A percentile compares a stretch with the other conserved stretches of the same genome.
phyloP scores from a whole-genome alignment of 441 rosid genomes.

The Jatropha multifida region DNA sequence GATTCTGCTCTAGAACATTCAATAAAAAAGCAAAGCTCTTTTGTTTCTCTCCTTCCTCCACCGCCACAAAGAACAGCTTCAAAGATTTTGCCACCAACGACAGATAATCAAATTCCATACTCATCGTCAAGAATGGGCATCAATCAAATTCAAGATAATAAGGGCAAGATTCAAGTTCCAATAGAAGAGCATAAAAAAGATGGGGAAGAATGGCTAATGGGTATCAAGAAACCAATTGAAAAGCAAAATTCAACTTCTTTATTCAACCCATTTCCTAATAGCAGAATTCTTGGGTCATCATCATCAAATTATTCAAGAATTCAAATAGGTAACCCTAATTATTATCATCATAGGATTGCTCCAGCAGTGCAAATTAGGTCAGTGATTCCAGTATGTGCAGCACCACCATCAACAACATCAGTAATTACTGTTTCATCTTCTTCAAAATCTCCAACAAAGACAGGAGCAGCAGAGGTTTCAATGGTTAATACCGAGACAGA shows the following conservation, averaged over 20 bases:
- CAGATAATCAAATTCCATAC: conserved; percentile 12
- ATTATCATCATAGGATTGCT: conserved; percentile 41
- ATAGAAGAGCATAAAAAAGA: conserved; percentile 37
- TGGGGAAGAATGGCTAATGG: conserved; percentile 42
- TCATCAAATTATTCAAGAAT: conserved; percentile 16
- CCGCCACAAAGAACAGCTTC: conserved; percentile 54
- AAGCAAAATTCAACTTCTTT: conserved; percentile 27
- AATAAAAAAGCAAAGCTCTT: conserved; percentile 38
- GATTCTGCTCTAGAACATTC: conserved; percentile 41
- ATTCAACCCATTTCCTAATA: conserved; percentile 30
- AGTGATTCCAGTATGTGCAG: conserved; percentile 72
- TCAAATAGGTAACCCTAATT: conserved; percentile 22
- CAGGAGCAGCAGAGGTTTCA: conserved; percentile 25
- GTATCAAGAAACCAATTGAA: conserved; percentile 29
- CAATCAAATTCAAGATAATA: conserved; percentile 12
- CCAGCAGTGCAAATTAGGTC: conserved; percentile 83
- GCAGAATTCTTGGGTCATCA: conserved; percentile 28
- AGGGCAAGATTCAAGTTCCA: conserved; percentile 26
- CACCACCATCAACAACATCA: conserved; percentile 35
- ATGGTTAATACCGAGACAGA: conserved; percentile 19
- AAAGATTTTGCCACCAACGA: conserved; percentile 48
- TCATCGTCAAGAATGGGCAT: conserved; percentile 15
- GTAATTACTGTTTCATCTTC: not conserved
- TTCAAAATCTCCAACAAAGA: conserved; percentile 18
- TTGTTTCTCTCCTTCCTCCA: conserved; percentile 59